Evolutionary conservation across 1,284 basidiomycete species (phyloP).

Genomic region (Melampsora larici-populina): DNA sequence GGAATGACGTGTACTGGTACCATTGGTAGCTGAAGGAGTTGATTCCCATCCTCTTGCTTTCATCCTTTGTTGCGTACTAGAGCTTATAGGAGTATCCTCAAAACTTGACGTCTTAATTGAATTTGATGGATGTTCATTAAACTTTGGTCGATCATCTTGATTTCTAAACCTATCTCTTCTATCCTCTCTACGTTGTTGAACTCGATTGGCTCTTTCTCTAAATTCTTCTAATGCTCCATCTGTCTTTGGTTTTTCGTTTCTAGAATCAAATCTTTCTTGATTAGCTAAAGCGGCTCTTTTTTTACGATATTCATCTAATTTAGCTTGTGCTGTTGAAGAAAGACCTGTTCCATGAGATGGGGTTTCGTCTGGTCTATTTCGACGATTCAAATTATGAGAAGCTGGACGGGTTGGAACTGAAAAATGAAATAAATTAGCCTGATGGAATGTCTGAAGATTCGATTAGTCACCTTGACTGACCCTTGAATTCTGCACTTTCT

Average conservation of each 20-base stretch:
- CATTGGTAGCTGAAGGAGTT: conserved; percentile 44
- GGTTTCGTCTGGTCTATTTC: conserved; percentile 79
- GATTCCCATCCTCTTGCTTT: conserved; percentile 47
- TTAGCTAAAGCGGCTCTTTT: conserved; percentile 39
- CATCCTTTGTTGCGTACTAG: conserved; percentile 40
- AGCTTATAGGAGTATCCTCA: background rate
- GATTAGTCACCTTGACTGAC: conserved; percentile 57
- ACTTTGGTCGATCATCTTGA: conserved; percentile 28
- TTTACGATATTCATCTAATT: conserved; percentile 70
- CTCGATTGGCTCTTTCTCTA: conserved; percentile 49
- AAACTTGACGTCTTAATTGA: background rate
- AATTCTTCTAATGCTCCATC: conserved; percentile 48
- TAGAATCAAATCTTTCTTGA: conserved; percentile 43
- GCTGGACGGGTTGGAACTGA: conserved; percentile 45
- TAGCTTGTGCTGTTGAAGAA: conserved; percentile 67
- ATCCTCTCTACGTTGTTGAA: conserved; percentile 39
- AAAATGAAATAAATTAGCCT: background rate
- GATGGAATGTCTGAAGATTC: background rate
- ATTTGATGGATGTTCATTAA: conserved; percentile 35
- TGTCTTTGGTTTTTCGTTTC: conserved; percentile 20
- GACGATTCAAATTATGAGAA: conserved; percentile 56
- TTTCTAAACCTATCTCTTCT: conserved; percentile 21
- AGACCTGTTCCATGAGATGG: conserved; percentile 89
- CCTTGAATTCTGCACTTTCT: conserved; percentile 60
- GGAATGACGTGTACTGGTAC: conserved; percentile 36